Conservation (phyloP, 139 green algal species). For the Picochlorum sp. region DNA sequence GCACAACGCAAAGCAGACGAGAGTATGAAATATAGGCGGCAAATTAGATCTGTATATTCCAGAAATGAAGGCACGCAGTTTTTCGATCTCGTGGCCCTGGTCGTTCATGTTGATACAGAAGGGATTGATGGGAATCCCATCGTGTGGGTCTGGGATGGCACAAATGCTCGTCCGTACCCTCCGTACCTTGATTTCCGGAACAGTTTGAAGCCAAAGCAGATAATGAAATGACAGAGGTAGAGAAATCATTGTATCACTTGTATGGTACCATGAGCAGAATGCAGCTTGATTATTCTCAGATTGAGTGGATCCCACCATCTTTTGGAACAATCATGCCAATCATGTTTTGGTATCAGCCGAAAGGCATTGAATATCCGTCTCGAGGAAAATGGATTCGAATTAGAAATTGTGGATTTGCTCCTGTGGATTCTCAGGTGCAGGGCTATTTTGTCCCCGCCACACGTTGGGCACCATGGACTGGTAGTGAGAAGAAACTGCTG, state of each 20-base stretch:
- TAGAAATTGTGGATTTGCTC: constrained; percentile 27
- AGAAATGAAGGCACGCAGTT: constrained; percentile 13
- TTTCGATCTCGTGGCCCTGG: constrained; percentile 19
- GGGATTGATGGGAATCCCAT: background rate
- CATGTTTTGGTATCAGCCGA: constrained; percentile 5
- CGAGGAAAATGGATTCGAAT: constrained; percentile 35
- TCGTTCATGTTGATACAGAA: constrained; percentile 9
- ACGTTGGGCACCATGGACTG: constrained; percentile 20
- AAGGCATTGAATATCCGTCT: background rate
- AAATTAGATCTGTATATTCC: constrained; percentile 20
- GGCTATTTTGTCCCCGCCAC: constrained; percentile 13
- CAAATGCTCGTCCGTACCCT: constrained; percentile 25
- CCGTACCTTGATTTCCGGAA: constrained; percentile 2
- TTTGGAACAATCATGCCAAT: constrained; percentile 33
- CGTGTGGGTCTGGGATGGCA: constrained; percentile 35
- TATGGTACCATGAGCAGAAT: background rate
- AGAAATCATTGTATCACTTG: too few relatives aligned
- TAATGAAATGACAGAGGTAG: background rate
- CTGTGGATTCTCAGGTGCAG: constrained; percentile 31
- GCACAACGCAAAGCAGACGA: background rate
- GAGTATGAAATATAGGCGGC: constrained; percentile 19
- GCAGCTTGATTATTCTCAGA: background rate
- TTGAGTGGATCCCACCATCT: constrained; percentile 7
- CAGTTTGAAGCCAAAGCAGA: background rate
- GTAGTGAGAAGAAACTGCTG: constrained; percentile 3